These are phyloP conservation scores for Tetracentron sinense DNA, from an alignment of 164 flowering plant species.

Conservation along the genomic window DNA sequence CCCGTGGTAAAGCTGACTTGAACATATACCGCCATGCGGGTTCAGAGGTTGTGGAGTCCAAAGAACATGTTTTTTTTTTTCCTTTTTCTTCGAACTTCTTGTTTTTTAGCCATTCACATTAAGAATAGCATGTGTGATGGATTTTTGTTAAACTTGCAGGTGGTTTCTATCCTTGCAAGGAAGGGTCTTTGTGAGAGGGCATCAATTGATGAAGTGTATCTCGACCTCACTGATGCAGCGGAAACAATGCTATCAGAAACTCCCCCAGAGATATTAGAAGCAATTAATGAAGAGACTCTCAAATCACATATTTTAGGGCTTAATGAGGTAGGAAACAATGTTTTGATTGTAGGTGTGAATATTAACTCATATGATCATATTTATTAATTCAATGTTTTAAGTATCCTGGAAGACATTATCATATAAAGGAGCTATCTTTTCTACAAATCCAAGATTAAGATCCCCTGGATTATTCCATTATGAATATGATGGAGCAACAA, in stretches of 20 bases:
- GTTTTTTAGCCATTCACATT: background rate
- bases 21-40: slow-evolving; percentile 80
- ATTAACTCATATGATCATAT: too few species aligned
- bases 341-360: too few species aligned
- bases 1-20: slow-evolving; percentile 91
- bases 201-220: slow-evolving; percentile 95
- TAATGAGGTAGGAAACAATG: slow-evolving; percentile 37
- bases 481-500: too few species aligned
- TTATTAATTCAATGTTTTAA: too few species aligned
- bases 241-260: slow-evolving; percentile 65
- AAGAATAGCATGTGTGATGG: slow-evolving; percentile 2
- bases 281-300: slow-evolving; percentile 60
- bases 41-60: slow-evolving; percentile 60
- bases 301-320: slow-evolving; percentile 86
- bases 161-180: slow-evolving; percentile 76
- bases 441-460: too few species aligned
- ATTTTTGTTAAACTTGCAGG: slow-evolving; percentile 37
- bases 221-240: slow-evolving; percentile 91
- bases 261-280: slow-evolving; percentile 67
- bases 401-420: too few species aligned
- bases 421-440: too few species aligned
- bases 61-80: background rate
- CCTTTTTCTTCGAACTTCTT: background rate
- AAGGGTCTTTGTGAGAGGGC: slow-evolving; percentile 96
- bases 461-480: too few species aligned